These are phyloP conservation scores for Leccinum boreale DNA, from an alignment of 768 basidiomycete species.

Conservation along the genomic window DNA sequence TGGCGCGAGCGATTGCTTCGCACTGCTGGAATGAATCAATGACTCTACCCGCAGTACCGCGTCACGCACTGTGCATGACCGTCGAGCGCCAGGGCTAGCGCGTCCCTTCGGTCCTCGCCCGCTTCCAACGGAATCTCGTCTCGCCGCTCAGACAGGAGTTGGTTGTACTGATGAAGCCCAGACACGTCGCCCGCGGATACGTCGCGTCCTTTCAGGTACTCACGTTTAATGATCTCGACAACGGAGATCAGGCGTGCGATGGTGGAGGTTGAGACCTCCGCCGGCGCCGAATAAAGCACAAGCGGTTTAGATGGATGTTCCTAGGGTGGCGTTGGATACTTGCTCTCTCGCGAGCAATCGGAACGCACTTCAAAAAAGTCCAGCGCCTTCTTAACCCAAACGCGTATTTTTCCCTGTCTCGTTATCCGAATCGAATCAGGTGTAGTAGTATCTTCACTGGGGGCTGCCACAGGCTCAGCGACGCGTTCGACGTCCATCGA, in stretches of 20 bases:
- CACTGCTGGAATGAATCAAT: slow-evolving; percentile 33
- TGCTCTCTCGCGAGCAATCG: not conserved
- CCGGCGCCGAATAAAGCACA: slow-evolving; percentile 59
- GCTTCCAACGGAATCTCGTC: slow-evolving; percentile 28
- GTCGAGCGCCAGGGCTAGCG: slow-evolving; percentile 40
- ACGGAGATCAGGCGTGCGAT: slow-evolving; percentile 69
- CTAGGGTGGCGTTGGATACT: slow-evolving; percentile 29
- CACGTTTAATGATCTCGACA: slow-evolving; percentile 82
- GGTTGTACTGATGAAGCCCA: slow-evolving; percentile 78
- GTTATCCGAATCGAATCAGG: slow-evolving; percentile 50
- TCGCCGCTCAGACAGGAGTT: slow-evolving; percentile 48
- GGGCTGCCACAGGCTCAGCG: not conserved
- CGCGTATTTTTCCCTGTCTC: slow-evolving; percentile 49
- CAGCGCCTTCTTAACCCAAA: slow-evolving; percentile 52
- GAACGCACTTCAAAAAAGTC: slow-evolving; percentile 49
- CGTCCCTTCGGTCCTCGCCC: slow-evolving; percentile 30
- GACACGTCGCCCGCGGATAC: slow-evolving; percentile 38
- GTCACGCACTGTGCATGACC: slow-evolving; percentile 59
- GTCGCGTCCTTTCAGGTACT: slow-evolving; percentile 58
- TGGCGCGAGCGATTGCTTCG: slow-evolving; percentile 54
- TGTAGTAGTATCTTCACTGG: slow-evolving; percentile 5
- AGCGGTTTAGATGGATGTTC: slow-evolving; percentile 47
- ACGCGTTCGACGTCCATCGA: slow-evolving; percentile 17
- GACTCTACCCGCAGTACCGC: not conserved
- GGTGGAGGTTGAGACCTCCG: slow-evolving; percentile 34